Evolutionary conservation across 192 early-diverging fungal species (phyloP).

Genomic region (Spizellomyces sp.): DNA sequence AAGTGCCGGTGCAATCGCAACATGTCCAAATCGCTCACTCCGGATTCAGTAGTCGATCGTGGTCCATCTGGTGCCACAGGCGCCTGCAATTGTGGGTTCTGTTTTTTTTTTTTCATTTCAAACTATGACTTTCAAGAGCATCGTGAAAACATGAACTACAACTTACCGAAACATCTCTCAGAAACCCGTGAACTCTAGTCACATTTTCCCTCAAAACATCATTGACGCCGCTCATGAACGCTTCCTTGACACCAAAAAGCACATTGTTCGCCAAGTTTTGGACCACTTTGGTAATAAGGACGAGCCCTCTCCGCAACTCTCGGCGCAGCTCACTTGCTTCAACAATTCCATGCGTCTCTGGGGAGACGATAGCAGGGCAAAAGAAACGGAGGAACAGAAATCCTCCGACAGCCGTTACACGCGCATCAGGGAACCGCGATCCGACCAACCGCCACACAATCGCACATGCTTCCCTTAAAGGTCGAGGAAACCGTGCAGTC

Average conservation of each 20-base stretch:
- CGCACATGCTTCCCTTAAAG: constrained; percentile 81
- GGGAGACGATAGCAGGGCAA: constrained; percentile 92
- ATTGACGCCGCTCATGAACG: constrained; percentile 92
- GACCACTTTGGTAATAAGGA: constrained; percentile 93
- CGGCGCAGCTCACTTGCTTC: constrained; percentile 57
- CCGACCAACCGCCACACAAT: constrained; percentile 77
- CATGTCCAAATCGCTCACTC: constrained; percentile 34
- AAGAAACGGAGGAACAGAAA: constrained; percentile 96
- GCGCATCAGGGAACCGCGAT: constrained; percentile 81
- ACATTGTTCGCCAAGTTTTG: constrained; percentile 97
- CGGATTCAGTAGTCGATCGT: not conserved
- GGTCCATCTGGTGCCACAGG: not conserved
- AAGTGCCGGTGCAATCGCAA: constrained; percentile 43
- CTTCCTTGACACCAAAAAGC: constrained; percentile 90
- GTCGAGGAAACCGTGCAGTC: constrained; percentile 64
- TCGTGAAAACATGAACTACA: not conserved
- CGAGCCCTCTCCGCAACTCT: constrained; percentile 81
- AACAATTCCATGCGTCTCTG: constrained; percentile 80
- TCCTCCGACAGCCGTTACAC: constrained; percentile 85
- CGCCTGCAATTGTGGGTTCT: constrained; percentile 5
- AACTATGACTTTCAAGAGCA: too few species aligned
- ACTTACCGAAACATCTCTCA: constrained; percentile 71
- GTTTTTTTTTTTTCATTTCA: too few species aligned
- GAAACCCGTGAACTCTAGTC: constrained; percentile 74
- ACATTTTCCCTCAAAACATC: constrained; percentile 84